Conservation (phyloP, 2,329 filamentous ascomycete genomes). For the Trichoderma sp. region DNA sequence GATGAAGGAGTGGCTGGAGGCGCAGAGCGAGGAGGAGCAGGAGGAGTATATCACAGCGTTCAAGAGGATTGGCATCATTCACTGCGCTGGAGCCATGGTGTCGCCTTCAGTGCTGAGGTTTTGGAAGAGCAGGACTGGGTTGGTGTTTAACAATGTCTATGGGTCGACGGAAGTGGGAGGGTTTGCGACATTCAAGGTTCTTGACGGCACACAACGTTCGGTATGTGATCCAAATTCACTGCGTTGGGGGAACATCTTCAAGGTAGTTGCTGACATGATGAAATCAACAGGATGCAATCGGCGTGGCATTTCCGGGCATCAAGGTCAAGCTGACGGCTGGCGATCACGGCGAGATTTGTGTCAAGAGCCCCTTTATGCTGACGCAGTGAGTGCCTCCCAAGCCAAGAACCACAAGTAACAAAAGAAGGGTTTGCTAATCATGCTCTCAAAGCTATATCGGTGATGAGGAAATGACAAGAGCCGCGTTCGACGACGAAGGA, state of each 20-base stretch:
- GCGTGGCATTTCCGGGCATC: slow-evolving; percentile 20
- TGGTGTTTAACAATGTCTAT: slow-evolving; percentile 29
- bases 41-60: slow-evolving; percentile 25
- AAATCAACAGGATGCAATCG: slow-evolving; percentile 23
- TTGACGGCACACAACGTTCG: slow-evolving; percentile 20
- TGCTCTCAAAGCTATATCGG: slow-evolving; percentile 31
- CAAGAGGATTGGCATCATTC: slow-evolving; percentile 12
- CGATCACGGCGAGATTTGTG: slow-evolving; percentile 31
- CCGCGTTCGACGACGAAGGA: slow-evolving; percentile 76
- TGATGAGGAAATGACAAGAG: slow-evolving; percentile 73
- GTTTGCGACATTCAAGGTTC: neutral
- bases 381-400: slow-evolving; percentile 27
- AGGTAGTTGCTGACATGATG: neutral
- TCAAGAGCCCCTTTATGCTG: slow-evolving; percentile 31
- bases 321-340: slow-evolving; percentile 30
- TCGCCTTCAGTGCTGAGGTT: slow-evolving; percentile 24
- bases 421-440: neutral
- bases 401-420: neutral
- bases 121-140: slow-evolving; percentile 29
- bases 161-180: slow-evolving; percentile 30
- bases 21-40: slow-evolving; percentile 19
- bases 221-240: neutral
- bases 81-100: slow-evolving; percentile 22
- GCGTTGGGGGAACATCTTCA: too few species aligned
- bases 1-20: slow-evolving; percentile 29